Base-by-base conservation (phyloP, 2,329 filamentous ascomycete species). In the Phyllachora maydis region DNA sequence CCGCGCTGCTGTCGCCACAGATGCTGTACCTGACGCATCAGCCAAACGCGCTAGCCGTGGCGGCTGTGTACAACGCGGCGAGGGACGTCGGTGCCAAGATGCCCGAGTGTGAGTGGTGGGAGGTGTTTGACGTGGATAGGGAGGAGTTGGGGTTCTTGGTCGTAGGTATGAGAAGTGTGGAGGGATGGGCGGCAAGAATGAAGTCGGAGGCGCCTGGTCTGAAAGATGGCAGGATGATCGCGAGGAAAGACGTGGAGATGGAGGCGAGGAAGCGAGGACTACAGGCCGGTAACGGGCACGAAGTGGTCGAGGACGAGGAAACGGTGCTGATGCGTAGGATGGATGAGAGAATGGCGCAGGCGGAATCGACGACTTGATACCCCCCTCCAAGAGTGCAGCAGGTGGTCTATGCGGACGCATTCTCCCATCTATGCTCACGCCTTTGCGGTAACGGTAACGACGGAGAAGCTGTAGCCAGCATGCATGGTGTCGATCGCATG, bases 91-190 rank as follows among this genome's bases (percentile, higher is more conserved):
- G 63, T 0, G 65, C 76, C 8, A 82, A 78, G 43, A 59, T 93
- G 49, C 81, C 85, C 0, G 75, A 76, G 32, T 66, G 65, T 22
- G 72, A 79, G 32, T 98, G 88, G 88, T 98, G 88, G 88, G 83
- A 93, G 46, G 79, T 95, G 0, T 95, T 95, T 44, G 88, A 98
- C 46, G 78, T 88, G 6, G 83, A 93, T 38, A 61, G 88, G 23
- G 88, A 98, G 52, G 82, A 92, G 43, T 56, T 98, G 17, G 88
- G 88, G 0, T 95, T 95, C 36, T 48, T 95, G 28, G 82, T 91
- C 4, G 78, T 93, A 8, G 82, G 63, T 0, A 65, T 93, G 62
- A 56, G 68, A 30, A 93, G 83, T 37, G 52, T 90, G 26, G 70
- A 75, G 31, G 69, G 65, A 1, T 81, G 75, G 48, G 66, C 69